Conservation (phyloP, 2,329 filamentous ascomycete species). For the Colletotrichum simmondsii region DNA sequence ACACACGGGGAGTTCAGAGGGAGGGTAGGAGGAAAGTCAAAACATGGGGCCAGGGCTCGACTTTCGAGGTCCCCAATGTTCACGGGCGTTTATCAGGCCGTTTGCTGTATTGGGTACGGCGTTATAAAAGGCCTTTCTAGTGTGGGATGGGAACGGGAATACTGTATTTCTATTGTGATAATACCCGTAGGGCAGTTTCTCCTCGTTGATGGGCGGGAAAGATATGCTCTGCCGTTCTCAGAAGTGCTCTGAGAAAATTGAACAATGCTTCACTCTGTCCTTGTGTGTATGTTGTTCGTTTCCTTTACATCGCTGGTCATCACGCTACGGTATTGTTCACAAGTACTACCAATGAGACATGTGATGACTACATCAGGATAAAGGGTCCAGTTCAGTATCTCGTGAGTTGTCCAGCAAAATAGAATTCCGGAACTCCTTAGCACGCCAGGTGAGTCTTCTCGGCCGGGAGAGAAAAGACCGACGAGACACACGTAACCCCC, state of each 20-base stretch:
- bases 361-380: neutral
- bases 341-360: neutral
- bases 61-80: neutral
- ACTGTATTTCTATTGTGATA: slow-evolving; percentile 14
- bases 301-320: neutral
- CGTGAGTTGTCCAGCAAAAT: neutral
- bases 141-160: slow-evolving; percentile 8
- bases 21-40: neutral
- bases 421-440: neutral
- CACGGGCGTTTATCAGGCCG: neutral
- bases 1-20: neutral
- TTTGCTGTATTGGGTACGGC: neutral
- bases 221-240: neutral
- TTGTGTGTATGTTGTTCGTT: neutral
- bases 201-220: too few species aligned
- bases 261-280: neutral
- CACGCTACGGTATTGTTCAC: neutral
- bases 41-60: neutral
- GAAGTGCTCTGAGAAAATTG: neutral
- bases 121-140: neutral
- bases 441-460: neutral
- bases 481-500: neutral
- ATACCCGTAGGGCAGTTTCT: neutral
- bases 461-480: neutral
- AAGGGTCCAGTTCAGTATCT: neutral